phyloP scores from a whole-genome alignment of 164 flowering plant genomes.

The Protea cynaroides region DNA sequence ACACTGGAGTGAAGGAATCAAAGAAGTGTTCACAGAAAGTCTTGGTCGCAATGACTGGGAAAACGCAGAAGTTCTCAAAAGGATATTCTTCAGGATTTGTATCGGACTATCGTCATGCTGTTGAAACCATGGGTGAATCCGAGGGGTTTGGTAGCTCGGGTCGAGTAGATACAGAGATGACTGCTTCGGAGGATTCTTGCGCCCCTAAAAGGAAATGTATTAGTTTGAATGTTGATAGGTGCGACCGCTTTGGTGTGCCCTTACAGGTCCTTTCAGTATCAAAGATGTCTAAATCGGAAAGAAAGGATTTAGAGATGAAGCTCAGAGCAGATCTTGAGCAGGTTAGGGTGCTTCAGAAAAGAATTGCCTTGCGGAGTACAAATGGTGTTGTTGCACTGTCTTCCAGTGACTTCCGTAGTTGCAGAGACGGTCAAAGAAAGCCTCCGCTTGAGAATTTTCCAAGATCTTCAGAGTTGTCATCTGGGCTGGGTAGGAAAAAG shows the following conservation, averaged over 20 bases:
- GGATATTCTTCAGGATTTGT: slow-evolving; percentile 52
- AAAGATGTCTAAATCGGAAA: slow-evolving; percentile 50
- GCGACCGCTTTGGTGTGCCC: slow-evolving; percentile 56
- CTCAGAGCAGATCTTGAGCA: slow-evolving; percentile 67
- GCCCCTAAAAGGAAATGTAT: slow-evolving; percentile 58
- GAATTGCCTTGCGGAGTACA: slow-evolving; percentile 14
- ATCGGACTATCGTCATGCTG: slow-evolving; percentile 58
- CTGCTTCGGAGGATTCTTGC: slow-evolving; percentile 55
- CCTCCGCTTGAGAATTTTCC: slow-evolving; percentile 22
- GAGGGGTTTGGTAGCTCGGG: slow-evolving; percentile 76
- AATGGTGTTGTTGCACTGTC: slow-evolving; percentile 32
- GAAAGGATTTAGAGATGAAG: slow-evolving; percentile 44
- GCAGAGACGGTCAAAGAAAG: slow-evolving; percentile 38
- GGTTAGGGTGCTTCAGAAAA: slow-evolving; percentile 45
- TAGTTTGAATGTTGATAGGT: slow-evolving; percentile 42
- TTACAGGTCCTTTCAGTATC: slow-evolving; percentile 51
- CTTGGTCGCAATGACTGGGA: slow-evolving; percentile 46
- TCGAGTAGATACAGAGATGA: slow-evolving; percentile 48
- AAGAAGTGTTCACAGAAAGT: slow-evolving; percentile 20
- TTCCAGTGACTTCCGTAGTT: slow-evolving; percentile 40
- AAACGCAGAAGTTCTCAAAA: slow-evolving; percentile 48
- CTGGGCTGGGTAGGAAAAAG: slow-evolving; percentile 36
- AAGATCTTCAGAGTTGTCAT: slow-evolving; percentile 17
- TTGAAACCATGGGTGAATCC: slow-evolving; percentile 66
- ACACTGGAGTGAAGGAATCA: slow-evolving; percentile 44